Conservation (phyloP, 352 stramenopile genomes). For the Elongisporangium prolatum region DNA sequence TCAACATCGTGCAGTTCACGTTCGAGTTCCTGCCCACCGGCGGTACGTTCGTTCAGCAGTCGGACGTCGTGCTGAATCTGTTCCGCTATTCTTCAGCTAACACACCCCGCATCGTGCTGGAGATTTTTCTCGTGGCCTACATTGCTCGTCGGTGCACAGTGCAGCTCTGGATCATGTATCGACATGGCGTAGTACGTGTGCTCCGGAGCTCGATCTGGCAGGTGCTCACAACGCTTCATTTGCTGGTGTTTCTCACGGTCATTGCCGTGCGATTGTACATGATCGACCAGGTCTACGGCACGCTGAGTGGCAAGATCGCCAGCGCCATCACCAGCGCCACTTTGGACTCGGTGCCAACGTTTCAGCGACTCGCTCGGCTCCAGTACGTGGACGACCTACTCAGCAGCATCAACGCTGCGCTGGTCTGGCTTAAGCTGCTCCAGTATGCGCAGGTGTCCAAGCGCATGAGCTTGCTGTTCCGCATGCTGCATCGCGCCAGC, state of each 20-base stretch:
- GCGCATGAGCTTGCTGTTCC: constrained; percentile 53
- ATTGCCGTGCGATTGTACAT: constrained; percentile 52
- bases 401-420: constrained; percentile 34
- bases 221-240: constrained; percentile 28
- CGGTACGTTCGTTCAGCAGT: constrained; percentile 39
- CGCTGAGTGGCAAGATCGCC: constrained; percentile 33
- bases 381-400: constrained; percentile 36
- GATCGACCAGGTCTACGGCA: constrained; percentile 52
- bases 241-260: constrained; percentile 39
- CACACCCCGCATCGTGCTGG: constrained; percentile 35
- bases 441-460: constrained; percentile 70
- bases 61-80: constrained; percentile 36
- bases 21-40: constrained; percentile 63
- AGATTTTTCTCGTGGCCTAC: constrained; percentile 42
- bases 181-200: constrained; percentile 20
- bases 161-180: constrained; percentile 33
- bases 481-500: constrained; percentile 41
- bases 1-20: constrained; percentile 53
- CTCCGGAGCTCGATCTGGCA: constrained; percentile 33
- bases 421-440: constrained; percentile 62
- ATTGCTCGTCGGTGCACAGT: constrained; percentile 15
- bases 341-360: constrained; percentile 27
- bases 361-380: constrained; percentile 33
- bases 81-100: constrained; percentile 47
- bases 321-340: constrained; percentile 10